Evolutionary conservation across 257 asterid species (phyloP).

Genomic region (Fraxinus americana): DNA sequence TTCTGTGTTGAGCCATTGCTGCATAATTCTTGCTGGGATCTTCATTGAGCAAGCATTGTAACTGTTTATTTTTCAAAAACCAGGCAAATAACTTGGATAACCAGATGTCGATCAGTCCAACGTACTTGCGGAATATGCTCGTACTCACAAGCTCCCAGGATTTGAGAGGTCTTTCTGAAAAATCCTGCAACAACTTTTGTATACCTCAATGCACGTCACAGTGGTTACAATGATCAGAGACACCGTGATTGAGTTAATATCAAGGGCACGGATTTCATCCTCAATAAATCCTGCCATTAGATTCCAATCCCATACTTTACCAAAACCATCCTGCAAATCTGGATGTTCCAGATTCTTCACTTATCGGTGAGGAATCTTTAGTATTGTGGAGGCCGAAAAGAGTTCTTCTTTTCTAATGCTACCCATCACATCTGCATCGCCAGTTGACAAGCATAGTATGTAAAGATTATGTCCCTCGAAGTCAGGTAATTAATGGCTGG

Average conservation of each 20-base stretch:
- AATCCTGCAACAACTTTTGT: slow-evolving; percentile 39
- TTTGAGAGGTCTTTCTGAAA: slow-evolving; percentile 46
- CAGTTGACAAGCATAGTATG: slow-evolving; percentile 81
- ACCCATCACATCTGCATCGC: slow-evolving; percentile 25
- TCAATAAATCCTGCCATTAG: too few relatives aligned
- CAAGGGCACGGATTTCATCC: too few relatives aligned
- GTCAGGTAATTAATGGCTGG: slow-evolving; percentile 72
- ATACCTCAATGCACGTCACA: too few relatives aligned
- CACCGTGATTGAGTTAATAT: too few relatives aligned
- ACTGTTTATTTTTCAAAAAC: slow-evolving; percentile 27
- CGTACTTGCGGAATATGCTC: slow-evolving; percentile 72
- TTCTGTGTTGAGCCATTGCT: slow-evolving; percentile 88
- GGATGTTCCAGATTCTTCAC: too few relatives aligned
- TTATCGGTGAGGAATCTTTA: not conserved
- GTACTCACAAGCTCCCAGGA: slow-evolving; percentile 91
- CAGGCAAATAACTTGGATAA: slow-evolving; percentile 50
- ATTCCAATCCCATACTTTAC: too few relatives aligned
- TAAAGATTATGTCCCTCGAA: slow-evolving; percentile 64
- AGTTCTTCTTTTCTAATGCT: too few relatives aligned
- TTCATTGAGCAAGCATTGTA: slow-evolving; percentile 65
- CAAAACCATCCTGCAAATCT: too few relatives aligned
- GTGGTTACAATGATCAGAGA: too few relatives aligned
- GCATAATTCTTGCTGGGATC: slow-evolving; percentile 61
- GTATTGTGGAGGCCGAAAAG: slow-evolving; percentile 4
- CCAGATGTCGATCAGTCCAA: slow-evolving; percentile 80